Evolutionary conservation across 73 alveolate species (phyloP).

Genomic region (Paramecium bursaria): DNA sequence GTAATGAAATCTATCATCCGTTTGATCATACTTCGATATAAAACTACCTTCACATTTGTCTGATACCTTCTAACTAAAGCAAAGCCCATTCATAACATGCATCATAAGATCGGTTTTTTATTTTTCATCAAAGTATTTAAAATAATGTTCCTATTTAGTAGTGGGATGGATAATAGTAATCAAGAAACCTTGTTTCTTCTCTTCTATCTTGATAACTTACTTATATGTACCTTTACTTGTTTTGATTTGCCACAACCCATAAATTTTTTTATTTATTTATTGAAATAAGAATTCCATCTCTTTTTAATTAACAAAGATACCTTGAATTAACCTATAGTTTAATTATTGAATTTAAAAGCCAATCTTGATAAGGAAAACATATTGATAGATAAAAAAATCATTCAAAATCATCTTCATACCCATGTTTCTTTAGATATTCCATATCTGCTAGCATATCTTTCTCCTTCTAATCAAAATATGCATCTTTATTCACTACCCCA

Average conservation of each 20-base stretch:
- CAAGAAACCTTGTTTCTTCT: slow-evolving; percentile 44
- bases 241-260: too few relatives aligned
- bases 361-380: too few relatives aligned
- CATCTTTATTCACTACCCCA: slow-evolving; percentile 55
- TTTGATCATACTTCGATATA: slow-evolving; percentile 70
- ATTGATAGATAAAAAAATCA: too few relatives aligned
- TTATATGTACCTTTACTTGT: too few relatives aligned
- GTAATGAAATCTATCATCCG: slow-evolving; percentile 75
- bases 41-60: slow-evolving; percentile 81
- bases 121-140: slow-evolving; percentile 55
- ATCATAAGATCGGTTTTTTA: slow-evolving; percentile 29
- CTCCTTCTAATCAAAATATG: slow-evolving; percentile 55
- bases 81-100: slow-evolving; percentile 76
- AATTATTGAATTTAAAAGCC: too few relatives aligned
- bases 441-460: slow-evolving; percentile 53
- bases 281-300: too few relatives aligned
- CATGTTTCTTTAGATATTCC: slow-evolving; percentile 55
- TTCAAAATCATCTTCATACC: slow-evolving; percentile 51
- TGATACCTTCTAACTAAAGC: slow-evolving; percentile 74
- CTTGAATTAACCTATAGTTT: too few relatives aligned
- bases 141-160: neutral
- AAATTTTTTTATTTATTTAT: too few relatives aligned
- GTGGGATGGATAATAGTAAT: slow-evolving; percentile 10
- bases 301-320: too few relatives aligned
- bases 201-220: slow-evolving; percentile 59